These are phyloP conservation scores for Kodamaea laetipori DNA, from an alignment of 805 yeast genomes.

Conservation along the genomic window DNA sequence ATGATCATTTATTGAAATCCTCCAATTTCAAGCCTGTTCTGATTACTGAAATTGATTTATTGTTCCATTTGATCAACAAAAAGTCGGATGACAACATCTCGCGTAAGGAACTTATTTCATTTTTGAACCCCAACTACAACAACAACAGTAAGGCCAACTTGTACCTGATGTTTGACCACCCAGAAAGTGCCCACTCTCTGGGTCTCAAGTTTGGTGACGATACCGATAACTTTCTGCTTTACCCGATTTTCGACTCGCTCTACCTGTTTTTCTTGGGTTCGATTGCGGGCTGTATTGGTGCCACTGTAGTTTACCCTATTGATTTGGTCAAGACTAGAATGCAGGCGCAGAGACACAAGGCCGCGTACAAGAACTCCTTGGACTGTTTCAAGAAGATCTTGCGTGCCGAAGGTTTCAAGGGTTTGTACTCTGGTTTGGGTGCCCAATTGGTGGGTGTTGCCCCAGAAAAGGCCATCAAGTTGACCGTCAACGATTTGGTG, in stretches of 20 bases:
- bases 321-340: conserved; percentile 94
- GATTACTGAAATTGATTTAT: conserved; percentile 41
- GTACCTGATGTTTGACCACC: conserved; percentile 43
- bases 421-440: conserved; percentile 88
- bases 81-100: conserved; percentile 39
- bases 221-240: conserved; percentile 44
- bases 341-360: conserved; percentile 86
- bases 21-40: conserved; percentile 46
- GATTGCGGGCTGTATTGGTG: conserved; percentile 96
- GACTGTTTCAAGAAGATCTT: conserved; percentile 86
- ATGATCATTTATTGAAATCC: conserved; percentile 45
- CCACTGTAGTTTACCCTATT: conserved; percentile 96
- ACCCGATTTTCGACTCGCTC: conserved; percentile 65
- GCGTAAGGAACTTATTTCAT: conserved; percentile 43
- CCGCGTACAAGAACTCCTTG: conserved; percentile 73
- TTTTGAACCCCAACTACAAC: conserved; percentile 58
- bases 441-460: conserved; percentile 98
- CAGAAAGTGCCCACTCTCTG: conserved; percentile 38
- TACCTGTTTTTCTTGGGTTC: conserved; percentile 91
- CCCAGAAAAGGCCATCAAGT: conserved; percentile 95
- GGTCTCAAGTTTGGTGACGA: conserved; percentile 17
- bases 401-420: conserved; percentile 74
- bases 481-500: conserved; percentile 88
- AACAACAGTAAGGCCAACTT: conserved; percentile 36
- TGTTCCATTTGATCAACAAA: conserved; percentile 43